Evolutionary conservation across 768 basidiomycete genomes (phyloP).

Genomic region (Kwoniella newhampshirensis): DNA sequence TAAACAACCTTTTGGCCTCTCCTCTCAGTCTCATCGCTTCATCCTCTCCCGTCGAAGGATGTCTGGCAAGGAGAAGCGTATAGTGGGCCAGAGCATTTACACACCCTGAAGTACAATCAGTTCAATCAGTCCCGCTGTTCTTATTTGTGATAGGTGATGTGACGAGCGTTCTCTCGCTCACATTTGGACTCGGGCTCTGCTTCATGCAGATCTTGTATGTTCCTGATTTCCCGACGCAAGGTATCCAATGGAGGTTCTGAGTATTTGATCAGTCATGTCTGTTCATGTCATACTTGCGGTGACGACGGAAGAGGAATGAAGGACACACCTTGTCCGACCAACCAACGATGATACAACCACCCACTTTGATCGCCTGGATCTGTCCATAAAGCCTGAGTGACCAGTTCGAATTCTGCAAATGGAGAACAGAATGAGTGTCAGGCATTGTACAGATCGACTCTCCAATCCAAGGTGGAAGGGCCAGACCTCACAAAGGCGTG

Average conservation of each 20-base stretch:
- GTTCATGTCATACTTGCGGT: background rate
- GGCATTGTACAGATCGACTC: too few species aligned
- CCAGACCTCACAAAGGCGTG: background rate
- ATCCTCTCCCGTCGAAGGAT: slow-evolving; percentile 36
- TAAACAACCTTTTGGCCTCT: slow-evolving; percentile 61
- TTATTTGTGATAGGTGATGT: background rate
- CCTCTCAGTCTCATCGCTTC: slow-evolving; percentile 47
- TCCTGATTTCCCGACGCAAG: slow-evolving; percentile 70
- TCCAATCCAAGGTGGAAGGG: background rate
- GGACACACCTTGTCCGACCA: slow-evolving; percentile 71
- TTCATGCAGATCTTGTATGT: slow-evolving; percentile 78
- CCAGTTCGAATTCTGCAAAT: slow-evolving; percentile 83
- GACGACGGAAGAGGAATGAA: background rate
- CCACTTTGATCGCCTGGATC: slow-evolving; percentile 95
- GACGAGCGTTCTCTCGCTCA: slow-evolving; percentile 52
- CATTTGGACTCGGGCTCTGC: slow-evolving; percentile 94
- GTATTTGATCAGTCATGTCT: slow-evolving; percentile 3
- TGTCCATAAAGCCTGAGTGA: slow-evolving; percentile 91
- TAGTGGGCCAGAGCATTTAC: slow-evolving; percentile 89
- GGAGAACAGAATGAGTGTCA: too few species aligned
- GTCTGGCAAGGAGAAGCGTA: slow-evolving; percentile 65
- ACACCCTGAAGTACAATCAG: slow-evolving; percentile 65
- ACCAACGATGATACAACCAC: slow-evolving; percentile 99
- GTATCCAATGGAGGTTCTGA: slow-evolving; percentile 62
- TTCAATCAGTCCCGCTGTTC: background rate